Conservation (phyloP, 495 filamentous ascomycete species). For the Xylaria nigripes region DNA sequence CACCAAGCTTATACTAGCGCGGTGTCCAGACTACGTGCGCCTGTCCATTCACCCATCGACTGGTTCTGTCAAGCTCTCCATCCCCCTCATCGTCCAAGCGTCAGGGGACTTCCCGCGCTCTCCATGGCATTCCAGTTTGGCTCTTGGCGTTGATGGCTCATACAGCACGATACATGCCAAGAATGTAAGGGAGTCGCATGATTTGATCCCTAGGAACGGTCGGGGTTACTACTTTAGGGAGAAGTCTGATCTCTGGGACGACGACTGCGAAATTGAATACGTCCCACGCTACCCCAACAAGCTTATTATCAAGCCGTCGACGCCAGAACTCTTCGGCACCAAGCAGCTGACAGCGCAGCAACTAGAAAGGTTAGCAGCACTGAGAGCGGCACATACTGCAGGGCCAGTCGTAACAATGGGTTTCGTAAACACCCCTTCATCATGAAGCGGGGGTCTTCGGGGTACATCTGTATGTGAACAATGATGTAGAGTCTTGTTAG, state of each 20-base stretch:
- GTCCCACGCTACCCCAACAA: neutral
- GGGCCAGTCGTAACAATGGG: neutral
- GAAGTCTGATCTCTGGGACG: neutral
- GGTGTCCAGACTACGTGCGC: constrained; percentile 4
- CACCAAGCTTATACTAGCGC: neutral
- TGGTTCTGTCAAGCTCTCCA: neutral
- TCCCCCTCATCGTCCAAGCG: neutral
- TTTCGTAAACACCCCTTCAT: neutral
- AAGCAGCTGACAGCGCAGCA: neutral
- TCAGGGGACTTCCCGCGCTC: neutral
- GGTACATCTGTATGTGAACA: neutral
- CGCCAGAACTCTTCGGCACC: neutral
- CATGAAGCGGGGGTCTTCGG: neutral
- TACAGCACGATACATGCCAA: neutral
- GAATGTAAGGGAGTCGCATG: neutral
- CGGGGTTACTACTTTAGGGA: neutral
- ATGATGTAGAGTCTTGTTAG: neutral
- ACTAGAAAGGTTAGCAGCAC: neutral
- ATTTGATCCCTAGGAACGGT: neutral
- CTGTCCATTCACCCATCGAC: constrained; percentile 10
- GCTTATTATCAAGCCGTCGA: neutral
- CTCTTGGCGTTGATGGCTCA: neutral
- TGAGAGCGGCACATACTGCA: neutral
- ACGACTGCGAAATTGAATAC: neutral
- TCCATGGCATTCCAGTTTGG: neutral